These are phyloP conservation scores for Ophiocordyceps camponoti-saundersi DNA, from an alignment of 2,329 filamentous ascomycete genomes.

Conservation along the genomic window DNA sequence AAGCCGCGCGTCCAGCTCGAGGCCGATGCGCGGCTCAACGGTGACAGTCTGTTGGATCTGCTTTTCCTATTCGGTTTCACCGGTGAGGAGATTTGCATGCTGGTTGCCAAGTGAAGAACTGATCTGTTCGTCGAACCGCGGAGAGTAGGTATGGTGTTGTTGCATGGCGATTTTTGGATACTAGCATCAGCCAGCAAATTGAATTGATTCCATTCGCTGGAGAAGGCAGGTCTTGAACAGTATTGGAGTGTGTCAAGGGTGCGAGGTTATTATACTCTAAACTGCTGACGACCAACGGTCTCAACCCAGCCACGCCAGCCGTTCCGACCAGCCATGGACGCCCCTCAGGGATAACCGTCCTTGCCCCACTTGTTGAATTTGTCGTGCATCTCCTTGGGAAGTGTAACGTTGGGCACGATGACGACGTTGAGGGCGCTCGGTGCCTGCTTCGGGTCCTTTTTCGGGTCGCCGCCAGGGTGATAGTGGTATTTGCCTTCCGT, in stretches of 20 bases:
- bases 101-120: slow-evolving; percentile 4
- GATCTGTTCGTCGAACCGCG: too few relatives aligned
- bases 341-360: slow-evolving; percentile 56
- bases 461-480: slow-evolving; percentile 71
- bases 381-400: slow-evolving; percentile 88
- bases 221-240: not conserved
- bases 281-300: not conserved
- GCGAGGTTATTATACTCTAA: not conserved
- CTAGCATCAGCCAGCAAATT: not conserved
- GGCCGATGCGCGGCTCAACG: slow-evolving; percentile 56
- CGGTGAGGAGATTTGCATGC: slow-evolving; percentile 32
- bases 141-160: too few relatives aligned
- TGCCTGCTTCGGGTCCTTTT: slow-evolving; percentile 63
- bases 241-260: not conserved
- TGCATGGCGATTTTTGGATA: too few relatives aligned
- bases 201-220: not conserved
- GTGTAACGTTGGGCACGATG: slow-evolving; percentile 80
- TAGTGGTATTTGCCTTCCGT: slow-evolving; percentile 54
- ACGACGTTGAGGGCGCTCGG: slow-evolving; percentile 92
- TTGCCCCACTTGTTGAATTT: slow-evolving; percentile 99
- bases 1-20: slow-evolving; percentile 70
- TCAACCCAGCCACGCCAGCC: not conserved
- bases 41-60: slow-evolving; percentile 52
- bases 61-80: slow-evolving; percentile 60
- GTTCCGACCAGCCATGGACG: not conserved